phyloP scores from a whole-genome alignment of 108 stramenopile genomes.

The Phaeodactylum tricornutum region DNA sequence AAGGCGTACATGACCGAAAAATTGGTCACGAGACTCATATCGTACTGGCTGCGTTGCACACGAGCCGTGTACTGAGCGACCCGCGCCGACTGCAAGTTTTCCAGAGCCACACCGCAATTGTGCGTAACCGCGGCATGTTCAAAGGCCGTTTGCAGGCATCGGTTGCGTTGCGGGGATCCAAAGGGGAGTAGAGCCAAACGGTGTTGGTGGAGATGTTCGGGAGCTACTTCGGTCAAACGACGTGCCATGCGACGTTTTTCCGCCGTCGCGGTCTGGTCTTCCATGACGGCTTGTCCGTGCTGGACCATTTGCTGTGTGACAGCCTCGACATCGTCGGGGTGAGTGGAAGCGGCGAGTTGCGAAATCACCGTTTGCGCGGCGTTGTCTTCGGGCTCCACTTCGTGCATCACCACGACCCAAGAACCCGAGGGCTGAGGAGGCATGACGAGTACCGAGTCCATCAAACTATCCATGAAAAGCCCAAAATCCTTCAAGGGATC shows the following conservation, averaged over 20 bases:
- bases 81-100: conserved; percentile 7
- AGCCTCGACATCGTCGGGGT: too few species aligned
- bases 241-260: conserved; percentile 30
- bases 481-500: too few species aligned
- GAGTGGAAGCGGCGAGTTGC: too few species aligned
- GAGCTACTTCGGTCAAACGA: conserved; percentile 28
- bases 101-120: conserved; percentile 11
- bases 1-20: conserved; percentile 8
- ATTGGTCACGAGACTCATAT: not conserved
- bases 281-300: too few species aligned
- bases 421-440: too few species aligned
- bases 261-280: too few species aligned
- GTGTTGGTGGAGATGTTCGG: conserved; percentile 8
- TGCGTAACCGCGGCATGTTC: conserved; percentile 5
- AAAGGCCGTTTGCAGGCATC: conserved; percentile 17
- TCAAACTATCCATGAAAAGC: too few species aligned
- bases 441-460: too few species aligned
- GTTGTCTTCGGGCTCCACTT: too few species aligned
- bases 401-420: too few species aligned
- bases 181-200: conserved; percentile 5
- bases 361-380: too few species aligned
- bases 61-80: not conserved
- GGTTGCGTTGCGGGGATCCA: conserved; percentile 12
- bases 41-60: conserved; percentile 2
- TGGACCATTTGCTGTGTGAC: too few species aligned